Conservation (phyloP, 345 rosid species). For the Hibiscus trionum region DNA sequence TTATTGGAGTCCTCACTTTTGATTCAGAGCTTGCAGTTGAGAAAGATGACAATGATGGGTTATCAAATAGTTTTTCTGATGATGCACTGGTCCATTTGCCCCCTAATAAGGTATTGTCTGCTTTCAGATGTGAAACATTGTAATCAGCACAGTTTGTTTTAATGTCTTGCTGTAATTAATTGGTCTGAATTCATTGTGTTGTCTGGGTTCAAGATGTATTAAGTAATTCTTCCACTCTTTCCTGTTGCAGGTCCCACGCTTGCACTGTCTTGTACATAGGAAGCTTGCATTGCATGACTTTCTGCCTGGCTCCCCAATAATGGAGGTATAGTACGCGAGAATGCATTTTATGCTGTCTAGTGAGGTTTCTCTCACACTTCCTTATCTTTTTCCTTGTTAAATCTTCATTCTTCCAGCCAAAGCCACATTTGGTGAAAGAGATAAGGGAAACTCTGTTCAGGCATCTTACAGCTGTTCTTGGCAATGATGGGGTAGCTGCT, state of each 20-base stretch:
- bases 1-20: conserved; percentile 64
- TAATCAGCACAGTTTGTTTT: background rate
- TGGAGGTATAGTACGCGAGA: conserved; percentile 39
- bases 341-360: no score
- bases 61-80: conserved; percentile 39
- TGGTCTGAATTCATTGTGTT: no score
- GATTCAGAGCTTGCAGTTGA: conserved; percentile 36
- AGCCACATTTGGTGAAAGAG: conserved; percentile 46
- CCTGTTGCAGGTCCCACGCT: conserved; percentile 60
- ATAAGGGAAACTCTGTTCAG: conserved; percentile 57
- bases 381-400: background rate
- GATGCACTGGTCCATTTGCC: conserved; percentile 50
- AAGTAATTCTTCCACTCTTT: background rate
- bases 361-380: background rate
- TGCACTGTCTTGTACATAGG: conserved; percentile 76
- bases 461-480: conserved; percentile 64
- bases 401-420: conserved; percentile 35
- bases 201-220: no score
- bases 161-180: background rate
- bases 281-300: conserved; percentile 67
- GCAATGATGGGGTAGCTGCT: conserved; percentile 75
- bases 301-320: conserved; percentile 33
- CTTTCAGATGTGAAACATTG: background rate
- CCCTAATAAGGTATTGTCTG: conserved; percentile 37
- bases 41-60: conserved; percentile 35